phyloP scores from a whole-genome alignment of 2,329 filamentous ascomycete species.

The Sporothrix sp. region DNA sequence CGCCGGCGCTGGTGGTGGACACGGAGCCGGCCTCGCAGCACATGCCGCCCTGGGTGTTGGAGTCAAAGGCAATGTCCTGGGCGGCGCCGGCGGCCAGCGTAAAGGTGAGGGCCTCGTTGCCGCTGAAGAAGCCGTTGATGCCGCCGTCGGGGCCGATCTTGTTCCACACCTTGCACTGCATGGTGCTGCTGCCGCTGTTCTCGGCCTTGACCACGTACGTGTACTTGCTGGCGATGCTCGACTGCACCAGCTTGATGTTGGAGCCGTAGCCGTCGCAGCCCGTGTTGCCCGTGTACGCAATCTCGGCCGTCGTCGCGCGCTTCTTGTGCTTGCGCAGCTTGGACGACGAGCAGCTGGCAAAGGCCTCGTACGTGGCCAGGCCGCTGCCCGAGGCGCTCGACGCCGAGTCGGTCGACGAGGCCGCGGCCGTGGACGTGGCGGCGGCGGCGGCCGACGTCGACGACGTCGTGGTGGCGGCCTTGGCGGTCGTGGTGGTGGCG shows the following conservation, averaged over 20 bases:
- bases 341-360: slow-evolving; percentile 26
- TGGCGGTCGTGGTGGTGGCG: slow-evolving; percentile 16
- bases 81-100: slow-evolving; percentile 28
- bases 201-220: slow-evolving; percentile 35
- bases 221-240: slow-evolving; percentile 31
- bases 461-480: not conserved
- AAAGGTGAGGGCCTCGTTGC: slow-evolving; percentile 33
- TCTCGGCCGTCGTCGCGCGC: slow-evolving; percentile 37
- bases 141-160: slow-evolving; percentile 38
- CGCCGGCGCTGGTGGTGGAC: slow-evolving; percentile 29
- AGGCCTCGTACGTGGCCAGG: slow-evolving; percentile 20
- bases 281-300: slow-evolving; percentile 39
- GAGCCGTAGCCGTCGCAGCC: slow-evolving; percentile 37
- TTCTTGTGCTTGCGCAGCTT: slow-evolving; percentile 25
- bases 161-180: slow-evolving; percentile 38
- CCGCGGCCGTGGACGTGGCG: not conserved
- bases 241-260: slow-evolving; percentile 39
- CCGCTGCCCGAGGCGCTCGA: slow-evolving; percentile 54
- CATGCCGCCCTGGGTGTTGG: slow-evolving; percentile 40
- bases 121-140: slow-evolving; percentile 39
- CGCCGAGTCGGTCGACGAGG: slow-evolving; percentile 12
- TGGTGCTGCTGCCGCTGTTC: slow-evolving; percentile 23
- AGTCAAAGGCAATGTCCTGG: slow-evolving; percentile 35
- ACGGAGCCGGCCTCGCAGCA: slow-evolving; percentile 31
- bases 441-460: not conserved